Conservation (phyloP, 176 grass and related monocot species). For the Oryza meridionalis region DNA sequence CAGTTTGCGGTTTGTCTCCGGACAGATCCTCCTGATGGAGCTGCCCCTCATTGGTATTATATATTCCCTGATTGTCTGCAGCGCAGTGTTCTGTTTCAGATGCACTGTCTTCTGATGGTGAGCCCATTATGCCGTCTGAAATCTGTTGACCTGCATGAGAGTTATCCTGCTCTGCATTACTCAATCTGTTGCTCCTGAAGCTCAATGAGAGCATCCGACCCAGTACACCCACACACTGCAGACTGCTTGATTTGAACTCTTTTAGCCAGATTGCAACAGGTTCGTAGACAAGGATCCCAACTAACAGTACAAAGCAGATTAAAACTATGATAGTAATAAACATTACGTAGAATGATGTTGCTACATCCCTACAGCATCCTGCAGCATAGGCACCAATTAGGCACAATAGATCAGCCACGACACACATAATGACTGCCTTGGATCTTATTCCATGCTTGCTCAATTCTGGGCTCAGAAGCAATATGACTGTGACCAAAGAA, state of each 20-base stretch:
- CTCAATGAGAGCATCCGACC: not conserved
- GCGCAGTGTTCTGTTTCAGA: too few relatives aligned
- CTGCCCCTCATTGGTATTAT: too few relatives aligned
- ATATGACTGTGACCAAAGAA: constrained; percentile 56
- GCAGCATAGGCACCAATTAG: constrained; percentile 50
- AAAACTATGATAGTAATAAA: constrained; percentile 22
- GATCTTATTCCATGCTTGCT: constrained; percentile 44
- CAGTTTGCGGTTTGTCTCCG: too few relatives aligned
- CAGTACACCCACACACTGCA: rapidly evolving
- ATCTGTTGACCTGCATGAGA: too few relatives aligned
- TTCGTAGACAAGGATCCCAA: not conserved
- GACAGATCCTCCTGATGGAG: too few relatives aligned
- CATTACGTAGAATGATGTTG: constrained; percentile 27
- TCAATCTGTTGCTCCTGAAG: not conserved
- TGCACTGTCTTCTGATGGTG: too few relatives aligned
- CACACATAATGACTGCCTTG: constrained; percentile 39
- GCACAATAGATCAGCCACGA: constrained; percentile 14
- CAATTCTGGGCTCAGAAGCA: constrained; percentile 50
- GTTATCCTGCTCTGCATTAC: not conserved
- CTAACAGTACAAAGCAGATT: constrained; percentile 23
- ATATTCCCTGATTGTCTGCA: too few relatives aligned
- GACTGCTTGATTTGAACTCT: too few relatives aligned
- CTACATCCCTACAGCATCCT: constrained; percentile 29
- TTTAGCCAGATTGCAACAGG: constrained; percentile 29
- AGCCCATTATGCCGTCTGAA: too few relatives aligned